A percentile compares a stretch with the other conserved stretches of the same genome.
Conservation (phyloP, 2,329 filamentous ascomycete species). For the Hymenoscyphus repandus region DNA sequence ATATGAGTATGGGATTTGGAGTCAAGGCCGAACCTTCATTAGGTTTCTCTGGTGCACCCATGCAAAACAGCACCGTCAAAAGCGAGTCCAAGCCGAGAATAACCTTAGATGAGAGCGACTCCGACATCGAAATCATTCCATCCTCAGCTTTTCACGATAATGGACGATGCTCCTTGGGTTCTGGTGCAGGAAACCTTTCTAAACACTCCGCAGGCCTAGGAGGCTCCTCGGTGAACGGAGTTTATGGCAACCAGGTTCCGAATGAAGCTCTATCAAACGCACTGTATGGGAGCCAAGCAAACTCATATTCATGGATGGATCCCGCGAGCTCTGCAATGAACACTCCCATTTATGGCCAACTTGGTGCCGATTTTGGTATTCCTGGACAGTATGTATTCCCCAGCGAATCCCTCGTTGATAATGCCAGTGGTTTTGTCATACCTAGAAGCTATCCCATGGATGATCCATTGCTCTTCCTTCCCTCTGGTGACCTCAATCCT, state of each 20-base stretch:
- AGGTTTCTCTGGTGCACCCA: neutral
- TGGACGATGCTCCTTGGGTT: constrained; percentile 12
- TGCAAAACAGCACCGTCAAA: neutral
- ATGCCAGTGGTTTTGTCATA: neutral
- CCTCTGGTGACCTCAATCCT: neutral
- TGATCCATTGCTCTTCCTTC: neutral
- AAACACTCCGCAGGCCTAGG: neutral
- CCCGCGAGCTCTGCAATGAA: neutral
- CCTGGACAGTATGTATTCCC: constrained; percentile 5
- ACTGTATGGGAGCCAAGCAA: constrained; percentile 27
- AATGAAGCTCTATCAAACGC: constrained; percentile 12
- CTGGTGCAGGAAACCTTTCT: neutral
- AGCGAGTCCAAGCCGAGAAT: neutral
- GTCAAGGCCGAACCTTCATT: neutral
- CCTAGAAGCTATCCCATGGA: neutral
- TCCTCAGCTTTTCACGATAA: constrained; percentile 26
- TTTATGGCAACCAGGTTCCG: neutral
- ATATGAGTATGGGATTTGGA: neutral
- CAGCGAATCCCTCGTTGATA: neutral
- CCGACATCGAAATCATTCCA: constrained; percentile 29
- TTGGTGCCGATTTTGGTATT: neutral
- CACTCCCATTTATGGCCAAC: neutral
- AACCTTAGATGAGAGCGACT: constrained; percentile 22
- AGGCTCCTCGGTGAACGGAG: neutral
- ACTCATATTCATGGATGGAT: constrained; percentile 14